Evolutionary conservation across 202 grass and related monocot genomes (phyloP).

Genomic region (Panicum virgatum): DNA sequence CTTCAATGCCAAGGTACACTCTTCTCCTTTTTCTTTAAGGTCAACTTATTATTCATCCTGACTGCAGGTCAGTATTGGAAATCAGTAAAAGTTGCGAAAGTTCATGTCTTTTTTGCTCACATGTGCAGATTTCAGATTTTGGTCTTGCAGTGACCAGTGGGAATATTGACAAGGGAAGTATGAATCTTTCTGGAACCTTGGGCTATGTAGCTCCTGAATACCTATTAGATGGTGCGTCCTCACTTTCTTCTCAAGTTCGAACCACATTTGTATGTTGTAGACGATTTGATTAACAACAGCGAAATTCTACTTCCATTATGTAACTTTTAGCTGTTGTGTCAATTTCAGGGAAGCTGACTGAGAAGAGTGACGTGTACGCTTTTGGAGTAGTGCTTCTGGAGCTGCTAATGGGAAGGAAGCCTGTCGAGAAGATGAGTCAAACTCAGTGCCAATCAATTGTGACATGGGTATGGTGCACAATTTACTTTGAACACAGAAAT

Average conservation of each 20-base stretch:
- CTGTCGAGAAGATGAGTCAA: conserved; percentile 79
- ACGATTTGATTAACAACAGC: background rate
- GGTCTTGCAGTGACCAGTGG: conserved; percentile 80
- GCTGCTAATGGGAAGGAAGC: conserved; percentile 88
- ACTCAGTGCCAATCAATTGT: conserved; percentile 90
- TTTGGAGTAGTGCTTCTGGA: conserved; percentile 95
- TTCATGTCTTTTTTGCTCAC: background rate
- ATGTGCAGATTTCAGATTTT: conserved; percentile 93
- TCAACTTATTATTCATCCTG: conserved; percentile 31
- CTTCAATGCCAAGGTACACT: conserved; percentile 81
- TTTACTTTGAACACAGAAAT: background rate
- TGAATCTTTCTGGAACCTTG: conserved; percentile 83
- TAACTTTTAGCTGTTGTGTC: background rate
- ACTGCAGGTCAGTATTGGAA: background rate
- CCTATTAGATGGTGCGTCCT: conserved; percentile 67
- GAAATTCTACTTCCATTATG: conserved; percentile 18
- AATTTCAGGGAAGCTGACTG: conserved; percentile 83
- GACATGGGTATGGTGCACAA: conserved; percentile 66
- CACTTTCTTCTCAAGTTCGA: conserved; percentile 26
- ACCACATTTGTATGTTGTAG: background rate
- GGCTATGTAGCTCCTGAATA: conserved; percentile 98
- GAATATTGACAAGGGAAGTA: conserved; percentile 59
- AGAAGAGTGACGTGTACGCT: conserved; percentile 95
- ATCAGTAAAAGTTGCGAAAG: conserved; percentile 3
- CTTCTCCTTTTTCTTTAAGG: conserved; percentile 15